phyloP scores from a whole-genome alignment of 73 alveolate genomes.

The Strombidium stylifer region DNA sequence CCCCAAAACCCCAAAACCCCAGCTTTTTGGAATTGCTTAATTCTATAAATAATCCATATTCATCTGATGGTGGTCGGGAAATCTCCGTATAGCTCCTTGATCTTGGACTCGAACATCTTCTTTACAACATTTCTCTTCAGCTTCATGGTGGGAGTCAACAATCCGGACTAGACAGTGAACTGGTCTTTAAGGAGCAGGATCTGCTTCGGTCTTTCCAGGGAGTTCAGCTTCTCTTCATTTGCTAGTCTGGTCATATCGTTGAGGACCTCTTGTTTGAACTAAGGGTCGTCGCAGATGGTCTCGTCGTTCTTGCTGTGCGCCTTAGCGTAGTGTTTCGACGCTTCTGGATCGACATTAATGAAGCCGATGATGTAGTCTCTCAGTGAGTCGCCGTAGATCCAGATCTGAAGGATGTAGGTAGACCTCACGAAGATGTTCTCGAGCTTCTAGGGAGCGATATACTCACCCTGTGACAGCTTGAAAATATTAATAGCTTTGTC shows the following conservation, averaged over 20 bases:
- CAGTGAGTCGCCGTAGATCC: slow-evolving; percentile 92
- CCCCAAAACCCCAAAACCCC: no score
- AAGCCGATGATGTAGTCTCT: slow-evolving; percentile 68
- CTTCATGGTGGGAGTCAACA: slow-evolving; percentile 86
- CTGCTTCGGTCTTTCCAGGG: slow-evolving; percentile 82
- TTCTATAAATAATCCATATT: no score
- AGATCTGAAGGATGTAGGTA: slow-evolving; percentile 70
- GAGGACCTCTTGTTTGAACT: background rate
- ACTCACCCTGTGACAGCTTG: slow-evolving; percentile 96
- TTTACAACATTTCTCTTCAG: slow-evolving; percentile 81
- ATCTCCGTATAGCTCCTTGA: slow-evolving; percentile 72
- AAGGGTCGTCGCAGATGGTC: background rate
- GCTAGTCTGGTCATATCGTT: background rate
- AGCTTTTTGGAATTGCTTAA: no score
- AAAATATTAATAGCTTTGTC: slow-evolving; percentile 97
- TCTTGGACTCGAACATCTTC: slow-evolving; percentile 58
- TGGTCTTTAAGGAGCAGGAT: slow-evolving; percentile 65
- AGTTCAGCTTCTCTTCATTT: slow-evolving; percentile 25
- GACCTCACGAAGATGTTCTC: slow-evolving; percentile 77
- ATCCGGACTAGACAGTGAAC: slow-evolving; percentile 61
- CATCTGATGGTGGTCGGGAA: no score
- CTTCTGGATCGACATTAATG: slow-evolving; percentile 73
- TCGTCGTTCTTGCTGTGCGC: background rate
- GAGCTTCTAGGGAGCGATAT: slow-evolving; percentile 96
- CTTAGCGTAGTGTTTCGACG: slow-evolving; percentile 62